These are phyloP conservation scores for Adansonia digitata DNA, from an alignment of 345 rosid species.

Conservation along the genomic window DNA sequence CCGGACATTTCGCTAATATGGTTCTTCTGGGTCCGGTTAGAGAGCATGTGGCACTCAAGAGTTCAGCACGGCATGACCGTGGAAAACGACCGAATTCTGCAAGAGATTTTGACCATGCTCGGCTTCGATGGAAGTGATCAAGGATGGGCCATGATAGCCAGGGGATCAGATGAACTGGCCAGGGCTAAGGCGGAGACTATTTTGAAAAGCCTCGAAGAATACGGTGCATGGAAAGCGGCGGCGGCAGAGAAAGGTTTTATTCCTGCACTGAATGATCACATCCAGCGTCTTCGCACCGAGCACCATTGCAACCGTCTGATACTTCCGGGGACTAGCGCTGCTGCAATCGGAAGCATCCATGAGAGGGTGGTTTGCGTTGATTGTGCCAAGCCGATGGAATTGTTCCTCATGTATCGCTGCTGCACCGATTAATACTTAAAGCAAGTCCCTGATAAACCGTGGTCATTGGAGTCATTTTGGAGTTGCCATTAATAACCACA, in stretches of 20 bases:
- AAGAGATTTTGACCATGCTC: conserved; percentile 47
- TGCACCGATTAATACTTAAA: conserved; percentile 36
- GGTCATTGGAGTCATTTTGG: background rate
- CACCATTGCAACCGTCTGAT: conserved; percentile 55
- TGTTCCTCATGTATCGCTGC: conserved; percentile 2
- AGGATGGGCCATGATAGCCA: conserved; percentile 52
- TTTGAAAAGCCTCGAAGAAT: conserved; percentile 21
- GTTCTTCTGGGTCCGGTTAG: conserved; percentile 59
- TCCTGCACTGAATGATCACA: conserved; percentile 33
- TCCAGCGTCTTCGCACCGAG: conserved; percentile 22
- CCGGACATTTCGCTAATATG: conserved; percentile 20
- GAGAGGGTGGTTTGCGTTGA: conserved; percentile 55
- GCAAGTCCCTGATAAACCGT: background rate
- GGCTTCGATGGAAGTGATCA: conserved; percentile 54
- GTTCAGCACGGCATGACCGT: conserved; percentile 28
- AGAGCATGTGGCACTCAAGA: conserved; percentile 76
- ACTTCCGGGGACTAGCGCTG: conserved; percentile 29
- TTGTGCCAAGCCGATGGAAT: conserved; percentile 23
- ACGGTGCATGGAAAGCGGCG: conserved; percentile 16
- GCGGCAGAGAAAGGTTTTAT: conserved; percentile 25
- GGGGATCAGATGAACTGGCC: conserved; percentile 27
- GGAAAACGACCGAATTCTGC: conserved; percentile 46
- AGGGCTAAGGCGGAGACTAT: conserved; percentile 36
- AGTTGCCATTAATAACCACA: background rate
- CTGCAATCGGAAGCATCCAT: conserved; percentile 21